Conservation (phyloP, 2,329 filamentous ascomycete genomes). For the Dryadomyces quercus-mongolicae region DNA sequence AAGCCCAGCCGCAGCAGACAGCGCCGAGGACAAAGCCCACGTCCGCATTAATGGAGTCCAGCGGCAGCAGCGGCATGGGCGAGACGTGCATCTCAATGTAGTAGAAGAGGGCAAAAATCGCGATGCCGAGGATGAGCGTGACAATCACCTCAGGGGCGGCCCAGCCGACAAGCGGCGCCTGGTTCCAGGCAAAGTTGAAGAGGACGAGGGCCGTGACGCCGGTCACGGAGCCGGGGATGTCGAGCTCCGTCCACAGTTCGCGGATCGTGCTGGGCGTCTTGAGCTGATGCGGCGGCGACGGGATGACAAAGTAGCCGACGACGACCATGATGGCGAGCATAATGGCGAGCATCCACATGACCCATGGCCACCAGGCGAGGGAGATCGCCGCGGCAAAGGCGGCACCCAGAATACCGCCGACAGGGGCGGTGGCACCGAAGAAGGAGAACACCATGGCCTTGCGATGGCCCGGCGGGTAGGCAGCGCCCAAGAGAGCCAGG, state of each 20-base stretch:
- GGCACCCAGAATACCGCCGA: slow-evolving; percentile 30
- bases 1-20: slow-evolving; percentile 9
- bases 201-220: slow-evolving; percentile 11
- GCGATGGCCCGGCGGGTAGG: slow-evolving; percentile 41
- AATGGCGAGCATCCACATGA: slow-evolving; percentile 18
- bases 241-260: slow-evolving; percentile 4
- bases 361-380: slow-evolving; percentile 24
- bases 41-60: slow-evolving; percentile 11
- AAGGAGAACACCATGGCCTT: slow-evolving; percentile 49
- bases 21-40: slow-evolving; percentile 10
- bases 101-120: slow-evolving; percentile 8
- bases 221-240: slow-evolving; percentile 7
- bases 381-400: slow-evolving; percentile 27
- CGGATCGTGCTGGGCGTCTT: slow-evolving; percentile 11
- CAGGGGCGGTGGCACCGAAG: slow-evolving; percentile 32
- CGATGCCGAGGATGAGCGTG: slow-evolving; percentile 18
- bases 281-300: slow-evolving; percentile 4
- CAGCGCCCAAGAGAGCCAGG: slow-evolving; percentile 46
- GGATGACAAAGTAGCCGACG: slow-evolving; percentile 13
- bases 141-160: slow-evolving; percentile 11
- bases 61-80: slow-evolving; percentile 11
- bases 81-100: slow-evolving; percentile 7
- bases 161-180: slow-evolving; percentile 13
- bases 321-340: slow-evolving; percentile 9
- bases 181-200: slow-evolving; percentile 15